phyloP scores from a whole-genome alignment of 2,329 filamentous ascomycete genomes.

The Aspergillus jensenii region DNA sequence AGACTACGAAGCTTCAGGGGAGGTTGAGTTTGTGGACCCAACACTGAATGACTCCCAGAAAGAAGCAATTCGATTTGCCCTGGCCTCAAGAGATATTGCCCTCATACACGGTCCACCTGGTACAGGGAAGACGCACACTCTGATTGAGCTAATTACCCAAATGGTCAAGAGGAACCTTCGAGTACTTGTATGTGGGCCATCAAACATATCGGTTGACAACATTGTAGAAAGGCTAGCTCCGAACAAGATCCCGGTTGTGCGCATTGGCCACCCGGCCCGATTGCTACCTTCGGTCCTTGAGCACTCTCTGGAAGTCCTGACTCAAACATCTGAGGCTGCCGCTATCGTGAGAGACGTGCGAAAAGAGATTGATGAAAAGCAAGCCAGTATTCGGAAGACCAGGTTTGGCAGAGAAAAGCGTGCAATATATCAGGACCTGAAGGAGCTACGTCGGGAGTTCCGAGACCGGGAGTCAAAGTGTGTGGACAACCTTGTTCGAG shows the following conservation, averaged over 20 bases:
- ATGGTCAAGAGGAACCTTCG: conserved; percentile 71
- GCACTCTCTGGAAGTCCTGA: conserved; percentile 88
- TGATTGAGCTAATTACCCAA: conserved; percentile 95
- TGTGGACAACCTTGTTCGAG: conserved; percentile 69
- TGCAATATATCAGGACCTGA: conserved; percentile 81
- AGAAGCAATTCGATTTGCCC: conserved; percentile 72
- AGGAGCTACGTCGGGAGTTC: conserved; percentile 83
- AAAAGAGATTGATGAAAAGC: conserved; percentile 88
- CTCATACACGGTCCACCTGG: conserved; percentile 94
- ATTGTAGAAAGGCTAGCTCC: conserved; percentile 88
- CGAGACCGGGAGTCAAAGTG: conserved; percentile 80
- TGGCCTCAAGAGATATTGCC: conserved; percentile 77
- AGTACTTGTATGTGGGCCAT: conserved; percentile 91
- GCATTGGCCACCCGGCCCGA: conserved; percentile 88
- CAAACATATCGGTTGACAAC: conserved; percentile 97
- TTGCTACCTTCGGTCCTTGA: conserved; percentile 83
- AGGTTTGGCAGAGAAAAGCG: conserved; percentile 75
- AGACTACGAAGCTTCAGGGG: conserved; percentile 46
- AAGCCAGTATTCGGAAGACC: conserved; percentile 84
- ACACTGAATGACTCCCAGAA: conserved; percentile 62
- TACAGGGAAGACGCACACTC: conserved; percentile 93
- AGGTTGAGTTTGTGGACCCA: conserved; percentile 56
- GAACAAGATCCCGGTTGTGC: conserved; percentile 81
- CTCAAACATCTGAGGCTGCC: conserved; percentile 84
- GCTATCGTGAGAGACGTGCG: conserved; percentile 87